Evolutionary conservation across 176 grass and related monocot species (phyloP), one percentile per base, ranked within the genome.

Genomic region (Hordeum marinum): DNA sequence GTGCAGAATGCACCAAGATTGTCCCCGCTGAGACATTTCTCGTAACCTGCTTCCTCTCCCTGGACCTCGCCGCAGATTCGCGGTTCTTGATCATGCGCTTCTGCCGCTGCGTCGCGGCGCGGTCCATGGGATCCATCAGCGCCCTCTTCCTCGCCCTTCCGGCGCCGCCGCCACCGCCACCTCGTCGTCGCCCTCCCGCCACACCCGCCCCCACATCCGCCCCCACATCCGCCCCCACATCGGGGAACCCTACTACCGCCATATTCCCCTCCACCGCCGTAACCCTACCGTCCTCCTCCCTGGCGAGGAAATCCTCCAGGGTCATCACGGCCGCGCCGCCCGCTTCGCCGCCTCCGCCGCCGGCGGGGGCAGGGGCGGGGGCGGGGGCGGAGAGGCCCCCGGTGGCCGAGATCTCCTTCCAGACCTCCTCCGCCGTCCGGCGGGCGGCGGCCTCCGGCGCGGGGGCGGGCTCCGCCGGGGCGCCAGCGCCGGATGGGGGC

Each of bases 71-170:
- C 7, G 96, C 93, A 1, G 96, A 99, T 78, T 99, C 96, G 77
- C 96, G 87, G 82, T 99, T 99, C 89, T 99, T 99, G 60, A 99
- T 99, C 96, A 99, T 99, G 29, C 96, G 91, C 91, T 99, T 99
- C 90, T 99, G 91, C 54, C 94, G 84, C 81, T 99, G 94, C 75
- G 94, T 66, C 2, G 85, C 71, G 4, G 84, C 91, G 62, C 91
- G 91, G 86, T 99, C 96, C 23, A 83, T 70, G 34, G 88, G 93
- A 86, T 96, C 96, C 90, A 89, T 59, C 13, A 83, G 42, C 34
- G 79, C 63, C 65, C 96, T 88, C 84, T 99, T 99, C 80, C 90
- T 84, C 12, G 66, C 84, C 87, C 88, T 89, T n/a, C 88, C 88
- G 4, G 34, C 80, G 60, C 59, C 80, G 41, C 27, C 76, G 17